Base-by-base conservation (phyloP, 768 basidiomycete genomes). In the Cytidiella melzeri region DNA sequence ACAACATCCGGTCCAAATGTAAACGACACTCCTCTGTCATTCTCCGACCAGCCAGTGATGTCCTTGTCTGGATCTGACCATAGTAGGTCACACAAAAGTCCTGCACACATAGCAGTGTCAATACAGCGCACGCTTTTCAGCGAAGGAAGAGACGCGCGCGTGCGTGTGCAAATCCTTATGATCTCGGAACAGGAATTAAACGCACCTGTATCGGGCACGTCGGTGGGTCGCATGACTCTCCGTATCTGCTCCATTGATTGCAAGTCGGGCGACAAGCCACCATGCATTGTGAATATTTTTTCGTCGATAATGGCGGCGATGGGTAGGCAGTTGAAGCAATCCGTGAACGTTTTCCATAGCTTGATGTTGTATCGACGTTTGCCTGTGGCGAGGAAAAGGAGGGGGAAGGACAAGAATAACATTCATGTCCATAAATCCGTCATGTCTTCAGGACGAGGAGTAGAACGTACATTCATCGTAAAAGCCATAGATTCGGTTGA, bases 331-430 rank as follows among this genome's bases (percentile, higher is more conserved):
- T 99, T 99, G 80, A 99, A 99, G 73, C 95, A 97, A 68, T 99
- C 95, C 52, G 95, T 99, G 70, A 99, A 99, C 28, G 95, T 99
- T 79, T 99, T 99, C 95, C 95, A 99, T 65, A 97, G 79, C 71
- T 99, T 99, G 80, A 99, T 99, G 77, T 98, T 99, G 80, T 97
- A 98, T 65, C 95, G 84, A 67, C 95, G 92, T 77, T 99, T 99
- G 80, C 95, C 95, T 98, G 65, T 27, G 13, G 23, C 45, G 4
- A 11, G 5, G 40, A 21, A 42, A 34, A 11, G 20, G 23, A 3
- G 46, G 24, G 34, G 47, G 27, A 39, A 42, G 18, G 38, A 47
- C 9, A 13, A 11, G 34, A 24, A 38, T 38, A 6, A 43, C 39
- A 21, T 41, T 43, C 39, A 30, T 43, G 34, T 36, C 34, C 10